Evolutionary conservation across 2,329 filamentous ascomycete genomes (phyloP).

Genomic region (Trichocomaceae sp.): DNA sequence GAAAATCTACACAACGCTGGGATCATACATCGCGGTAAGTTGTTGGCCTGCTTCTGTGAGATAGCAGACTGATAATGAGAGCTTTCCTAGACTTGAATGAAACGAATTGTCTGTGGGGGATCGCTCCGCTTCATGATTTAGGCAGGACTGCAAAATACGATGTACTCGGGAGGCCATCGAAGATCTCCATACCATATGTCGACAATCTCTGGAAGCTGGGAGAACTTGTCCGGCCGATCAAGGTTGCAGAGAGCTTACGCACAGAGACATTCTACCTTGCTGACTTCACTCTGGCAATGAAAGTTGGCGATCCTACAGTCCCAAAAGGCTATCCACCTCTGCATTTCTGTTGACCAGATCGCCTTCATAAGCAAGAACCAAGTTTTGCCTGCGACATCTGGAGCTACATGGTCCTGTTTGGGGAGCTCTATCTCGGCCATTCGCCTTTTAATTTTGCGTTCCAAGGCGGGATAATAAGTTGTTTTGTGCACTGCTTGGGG

Average conservation of each 20-base stretch:
- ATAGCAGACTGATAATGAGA: constrained; percentile 8
- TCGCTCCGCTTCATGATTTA: constrained; percentile 19
- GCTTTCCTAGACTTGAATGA: constrained; percentile 21
- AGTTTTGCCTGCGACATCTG: constrained; percentile 26
- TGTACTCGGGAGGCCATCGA: constrained; percentile 21
- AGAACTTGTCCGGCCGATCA: constrained; percentile 20
- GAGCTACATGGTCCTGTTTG: constrained; percentile 27
- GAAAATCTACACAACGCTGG: constrained; percentile 23
- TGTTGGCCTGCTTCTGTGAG: neutral
- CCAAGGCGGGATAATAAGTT: constrained; percentile 18
- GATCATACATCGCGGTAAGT: constrained; percentile 23
- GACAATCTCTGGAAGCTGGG: constrained; percentile 20
- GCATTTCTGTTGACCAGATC: constrained; percentile 22
- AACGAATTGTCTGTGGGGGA: constrained; percentile 26
- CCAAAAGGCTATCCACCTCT: constrained; percentile 15
- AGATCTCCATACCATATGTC: constrained; percentile 19
- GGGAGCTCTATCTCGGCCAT: constrained; percentile 19
- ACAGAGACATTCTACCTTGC: constrained; percentile 25
- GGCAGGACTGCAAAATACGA: constrained; percentile 21
- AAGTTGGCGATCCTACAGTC: constrained; percentile 15
- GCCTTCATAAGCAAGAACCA: constrained; percentile 20
- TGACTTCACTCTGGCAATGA: constrained; percentile 24
- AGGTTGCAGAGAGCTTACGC: constrained; percentile 18
- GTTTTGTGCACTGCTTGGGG: constrained; percentile 19
- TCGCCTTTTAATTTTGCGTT: constrained; percentile 16